Evolutionary conservation across 768 basidiomycete species (phyloP), one percentile per base, ranked within the genome.

Genomic region (Vararia minispora): DNA sequence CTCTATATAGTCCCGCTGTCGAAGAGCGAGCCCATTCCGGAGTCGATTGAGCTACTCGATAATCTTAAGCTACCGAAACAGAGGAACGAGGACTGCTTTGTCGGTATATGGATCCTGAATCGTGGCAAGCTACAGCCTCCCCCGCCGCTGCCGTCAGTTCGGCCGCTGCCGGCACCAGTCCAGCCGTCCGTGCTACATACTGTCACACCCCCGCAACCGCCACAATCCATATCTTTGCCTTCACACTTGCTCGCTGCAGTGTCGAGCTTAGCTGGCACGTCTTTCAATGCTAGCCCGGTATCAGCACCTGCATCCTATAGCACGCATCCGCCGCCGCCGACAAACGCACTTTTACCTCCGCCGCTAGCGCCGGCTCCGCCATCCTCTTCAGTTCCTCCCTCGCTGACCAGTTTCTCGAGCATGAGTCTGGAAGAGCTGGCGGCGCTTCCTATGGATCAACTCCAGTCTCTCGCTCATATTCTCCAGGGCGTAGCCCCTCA

Each of bases 31-130:
- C 66, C 77, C 0, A 59, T 91, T 2, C 90, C 90, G 1, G 90
- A 92, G 42, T 92, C 77, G 50, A 69, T 92, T 47, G 86, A 90
- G 49, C 64, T 92, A 2, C 58, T 90, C 33, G 89, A 92, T 47
- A 68, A 83, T 20, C 66, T 89, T 32, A 67, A 65, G 40, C 56
- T 94, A 2, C 83, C 86, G 11, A 74, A 71, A 48, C 52, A 60
- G 8, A 70, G 89, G 21, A 68, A 57, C n/a, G 54, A 60, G 2
- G 74, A 86, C 52, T 76, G 76, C 43, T 66, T 94, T 27, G 62
- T 94, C 30, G 84, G 83, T 17, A 75, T 92, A 11, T 89, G 86
- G 74, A 71, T 94, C n/a, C 65, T 91, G 13, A 74, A 71, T 50
- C 89, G 81, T 56, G 88, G 84, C 18, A 87, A 76, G 57, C 70